Conservation (phyloP, 805 yeast genomes). For the Wickerhamiella allomyrinae region DNA sequence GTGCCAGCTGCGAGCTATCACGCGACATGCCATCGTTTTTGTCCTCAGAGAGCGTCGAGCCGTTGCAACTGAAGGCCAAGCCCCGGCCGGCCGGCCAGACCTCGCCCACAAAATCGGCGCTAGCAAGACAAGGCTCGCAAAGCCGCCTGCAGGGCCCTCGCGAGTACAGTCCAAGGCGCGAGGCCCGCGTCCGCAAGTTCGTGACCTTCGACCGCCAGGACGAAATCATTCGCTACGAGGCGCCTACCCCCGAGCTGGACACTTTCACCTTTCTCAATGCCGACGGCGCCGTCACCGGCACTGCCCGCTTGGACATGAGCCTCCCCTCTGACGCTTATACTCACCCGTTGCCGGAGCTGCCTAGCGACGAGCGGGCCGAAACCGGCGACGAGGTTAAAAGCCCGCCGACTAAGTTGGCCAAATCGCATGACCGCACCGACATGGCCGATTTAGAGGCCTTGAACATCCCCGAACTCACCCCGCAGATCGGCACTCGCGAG, state of each 20-base stretch:
- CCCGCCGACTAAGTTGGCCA: too few relatives aligned
- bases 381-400: too few relatives aligned
- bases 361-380: too few relatives aligned
- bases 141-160: slow-evolving; percentile 19
- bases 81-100: not conserved
- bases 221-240: slow-evolving; percentile 18
- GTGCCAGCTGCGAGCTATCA: not conserved
- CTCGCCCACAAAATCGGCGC: slow-evolving; percentile 13
- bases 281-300: too few relatives aligned
- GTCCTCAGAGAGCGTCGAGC: not conserved
- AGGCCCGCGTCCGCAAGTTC: slow-evolving; percentile 11
- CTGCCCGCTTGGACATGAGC: too few relatives aligned
- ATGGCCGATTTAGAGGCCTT: not conserved
- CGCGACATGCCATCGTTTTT: not conserved
- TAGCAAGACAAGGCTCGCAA: slow-evolving; percentile 16
- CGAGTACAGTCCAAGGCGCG: slow-evolving; percentile 3
- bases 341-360: too few relatives aligned
- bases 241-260: slow-evolving; percentile 14
- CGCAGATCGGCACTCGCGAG: not conserved
- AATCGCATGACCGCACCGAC: too few relatives aligned
- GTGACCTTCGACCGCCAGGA: slow-evolving; percentile 20
- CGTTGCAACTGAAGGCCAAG: not conserved
- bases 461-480: not conserved
- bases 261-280: too few relatives aligned
- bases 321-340: too few relatives aligned